phyloP scores from a whole-genome alignment of 768 basidiomycete species.

The Clitopilus passeckerianus region DNA sequence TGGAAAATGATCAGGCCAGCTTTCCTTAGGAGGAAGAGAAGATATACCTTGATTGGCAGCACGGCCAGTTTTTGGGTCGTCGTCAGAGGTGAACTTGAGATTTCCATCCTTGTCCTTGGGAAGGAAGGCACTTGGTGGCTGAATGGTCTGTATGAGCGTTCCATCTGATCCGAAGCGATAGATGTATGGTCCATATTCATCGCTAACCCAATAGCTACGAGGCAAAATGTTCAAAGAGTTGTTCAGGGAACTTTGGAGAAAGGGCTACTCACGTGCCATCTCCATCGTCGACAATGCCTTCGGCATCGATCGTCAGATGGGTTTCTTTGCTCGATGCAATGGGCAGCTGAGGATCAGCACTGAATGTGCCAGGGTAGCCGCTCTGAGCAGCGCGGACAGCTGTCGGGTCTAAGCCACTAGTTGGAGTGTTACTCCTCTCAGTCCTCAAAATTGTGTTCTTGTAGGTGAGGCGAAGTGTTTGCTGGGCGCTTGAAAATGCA shows the following conservation, averaged over 20 bases:
- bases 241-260: background rate
- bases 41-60: slow-evolving; percentile 46
- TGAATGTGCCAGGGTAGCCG: slow-evolving; percentile 21
- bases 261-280: slow-evolving; percentile 48
- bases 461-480: slow-evolving; percentile 49
- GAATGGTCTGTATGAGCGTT: slow-evolving; percentile 47
- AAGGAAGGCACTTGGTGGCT: slow-evolving; percentile 52
- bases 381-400: slow-evolving; percentile 36
- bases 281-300: slow-evolving; percentile 50
- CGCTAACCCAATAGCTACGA: slow-evolving; percentile 55
- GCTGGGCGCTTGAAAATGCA: slow-evolving; percentile 41
- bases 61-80: slow-evolving; percentile 48
- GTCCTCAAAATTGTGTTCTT: slow-evolving; percentile 41
- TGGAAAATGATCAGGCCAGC: background rate
- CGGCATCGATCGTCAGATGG: slow-evolving; percentile 50
- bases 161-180: slow-evolving; percentile 47
- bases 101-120: slow-evolving; percentile 38
- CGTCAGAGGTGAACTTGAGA: slow-evolving; percentile 47
- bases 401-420: slow-evolving; percentile 52
- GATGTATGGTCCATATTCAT: slow-evolving; percentile 68
- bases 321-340: slow-evolving; percentile 35
- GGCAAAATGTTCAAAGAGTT: background rate
- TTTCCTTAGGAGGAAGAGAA: background rate
- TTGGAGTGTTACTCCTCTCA: slow-evolving; percentile 39
- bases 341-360: slow-evolving; percentile 41